Evolutionary conservation across 441 rosid genomes (phyloP).

Genomic region (Populus hybrid): DNA sequence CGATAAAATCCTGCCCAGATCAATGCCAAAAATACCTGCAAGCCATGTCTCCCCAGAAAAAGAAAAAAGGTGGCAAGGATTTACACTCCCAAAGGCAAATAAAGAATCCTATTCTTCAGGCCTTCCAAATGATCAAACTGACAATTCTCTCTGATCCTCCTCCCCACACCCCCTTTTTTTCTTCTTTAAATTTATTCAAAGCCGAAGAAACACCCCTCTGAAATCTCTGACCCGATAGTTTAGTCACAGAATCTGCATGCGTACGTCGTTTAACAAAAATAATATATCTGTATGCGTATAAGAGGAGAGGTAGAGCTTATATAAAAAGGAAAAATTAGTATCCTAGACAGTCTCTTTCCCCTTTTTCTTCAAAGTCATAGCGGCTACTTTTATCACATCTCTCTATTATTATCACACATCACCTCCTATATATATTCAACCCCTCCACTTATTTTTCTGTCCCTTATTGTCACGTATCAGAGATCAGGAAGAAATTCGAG

Average conservation of each 20-base stretch:
- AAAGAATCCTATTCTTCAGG: constrained; percentile 51
- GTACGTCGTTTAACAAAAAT: constrained; percentile 35
- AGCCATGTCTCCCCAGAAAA: neutral
- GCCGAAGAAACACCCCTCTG: constrained; percentile 46
- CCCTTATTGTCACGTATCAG: too few relatives aligned
- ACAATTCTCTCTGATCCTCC: neutral
- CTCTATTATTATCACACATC: constrained; percentile 7
- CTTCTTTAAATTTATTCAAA: neutral
- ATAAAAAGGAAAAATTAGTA: neutral
- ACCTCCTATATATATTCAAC: constrained; percentile 18
- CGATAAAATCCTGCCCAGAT: neutral
- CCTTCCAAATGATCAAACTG: constrained; percentile 55
- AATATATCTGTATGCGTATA: neutral
- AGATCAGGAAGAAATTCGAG: neutral
- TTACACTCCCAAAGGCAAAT: neutral
- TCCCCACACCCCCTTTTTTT: neutral
- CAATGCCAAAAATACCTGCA: neutral
- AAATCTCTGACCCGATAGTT: constrained; percentile 77
- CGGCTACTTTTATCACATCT: constrained; percentile 35
- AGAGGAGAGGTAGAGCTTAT: neutral
- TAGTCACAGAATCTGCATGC: constrained; percentile 88
- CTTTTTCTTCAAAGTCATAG: constrained; percentile 18
- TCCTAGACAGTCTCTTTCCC: constrained; percentile 16
- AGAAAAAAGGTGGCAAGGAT: neutral
- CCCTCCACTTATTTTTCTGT: constrained; percentile 6